Evolutionary conservation across 495 filamentous ascomycete genomes (phyloP).

Genomic region (Aspergillus saccharolyticus): DNA sequence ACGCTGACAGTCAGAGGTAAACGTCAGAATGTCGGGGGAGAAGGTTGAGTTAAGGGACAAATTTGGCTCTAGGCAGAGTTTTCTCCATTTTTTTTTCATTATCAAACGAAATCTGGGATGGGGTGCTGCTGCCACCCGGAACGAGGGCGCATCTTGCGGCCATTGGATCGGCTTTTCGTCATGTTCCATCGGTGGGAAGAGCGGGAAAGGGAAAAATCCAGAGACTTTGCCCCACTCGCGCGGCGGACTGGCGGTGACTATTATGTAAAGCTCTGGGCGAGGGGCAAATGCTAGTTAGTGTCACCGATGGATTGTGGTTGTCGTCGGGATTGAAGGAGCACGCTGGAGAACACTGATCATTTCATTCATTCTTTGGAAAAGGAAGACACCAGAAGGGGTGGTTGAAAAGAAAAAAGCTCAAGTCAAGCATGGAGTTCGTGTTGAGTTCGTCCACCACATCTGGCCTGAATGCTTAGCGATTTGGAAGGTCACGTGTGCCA

Average conservation of each 20-base stretch:
- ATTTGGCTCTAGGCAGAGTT: neutral
- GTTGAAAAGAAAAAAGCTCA: neutral
- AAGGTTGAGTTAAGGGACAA: neutral
- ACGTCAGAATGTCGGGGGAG: neutral
- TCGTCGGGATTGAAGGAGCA: too few relatives aligned
- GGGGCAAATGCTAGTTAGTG: neutral
- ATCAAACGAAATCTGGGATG: neutral
- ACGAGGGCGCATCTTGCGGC: neutral
- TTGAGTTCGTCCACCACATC: too few relatives aligned
- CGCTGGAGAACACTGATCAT: too few relatives aligned
- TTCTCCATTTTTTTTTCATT: neutral
- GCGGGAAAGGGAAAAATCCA: neutral
- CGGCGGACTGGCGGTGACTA: neutral
- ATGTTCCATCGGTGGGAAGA: neutral
- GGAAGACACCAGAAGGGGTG: too few relatives aligned
- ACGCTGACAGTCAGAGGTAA: neutral
- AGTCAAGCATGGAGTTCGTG: neutral
- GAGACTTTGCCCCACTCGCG: neutral
- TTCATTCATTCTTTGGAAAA: too few relatives aligned
- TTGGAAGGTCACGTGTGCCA: neutral
- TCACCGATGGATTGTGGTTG: neutral
- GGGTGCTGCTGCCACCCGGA: neutral
- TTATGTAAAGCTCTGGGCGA: neutral
- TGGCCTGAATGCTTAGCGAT: neutral
- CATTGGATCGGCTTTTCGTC: neutral